Evolutionary conservation across 305 asterid genomes (phyloP).

Genomic region (Solanum hybrid): DNA sequence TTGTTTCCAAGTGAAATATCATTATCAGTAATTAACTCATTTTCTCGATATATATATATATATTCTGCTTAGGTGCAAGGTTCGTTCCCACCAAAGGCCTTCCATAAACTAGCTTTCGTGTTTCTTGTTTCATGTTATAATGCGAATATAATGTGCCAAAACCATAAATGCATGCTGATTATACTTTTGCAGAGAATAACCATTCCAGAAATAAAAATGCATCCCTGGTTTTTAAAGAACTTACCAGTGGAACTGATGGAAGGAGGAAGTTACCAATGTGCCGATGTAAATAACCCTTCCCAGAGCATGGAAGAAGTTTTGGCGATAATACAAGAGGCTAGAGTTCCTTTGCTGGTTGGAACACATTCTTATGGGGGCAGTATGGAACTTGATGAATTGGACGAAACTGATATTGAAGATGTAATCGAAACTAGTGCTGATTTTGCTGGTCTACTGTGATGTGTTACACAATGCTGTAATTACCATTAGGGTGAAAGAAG

Average conservation of each 20-base stretch:
- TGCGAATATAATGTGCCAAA: background rate
- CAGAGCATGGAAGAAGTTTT: constrained; percentile 30
- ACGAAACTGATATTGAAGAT: constrained; percentile 25
- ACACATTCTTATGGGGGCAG: constrained; percentile 12
- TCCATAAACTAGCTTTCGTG: background rate
- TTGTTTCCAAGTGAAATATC: background rate
- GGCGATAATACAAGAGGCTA: constrained; percentile 25
- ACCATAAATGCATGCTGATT: background rate
- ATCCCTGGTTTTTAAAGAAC: constrained; percentile 32
- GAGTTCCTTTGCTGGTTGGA: constrained; percentile 7
- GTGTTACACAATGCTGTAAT: background rate
- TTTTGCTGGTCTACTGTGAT: constrained; percentile 18
- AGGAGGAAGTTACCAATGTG: constrained; percentile 19
- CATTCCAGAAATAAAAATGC: constrained; percentile 26
- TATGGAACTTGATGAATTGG: constrained; percentile 30
- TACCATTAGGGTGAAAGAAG: background rate
- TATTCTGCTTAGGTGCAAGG: background rate
- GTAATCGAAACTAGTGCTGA: constrained; percentile 19
- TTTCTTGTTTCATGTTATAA: background rate
- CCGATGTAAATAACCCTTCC: constrained; percentile 24
- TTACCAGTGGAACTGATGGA: constrained; percentile 15
- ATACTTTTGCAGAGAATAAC: constrained; percentile 25
- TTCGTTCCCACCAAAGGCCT: background rate
- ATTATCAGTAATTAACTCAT: background rate
- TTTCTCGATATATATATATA: background rate